Percentiles rank a stretch among this genome's conserved stretches.
phyloP scores from a whole-genome alignment of 768 basidiomycete genomes.

The Agaricus subrufescens region DNA sequence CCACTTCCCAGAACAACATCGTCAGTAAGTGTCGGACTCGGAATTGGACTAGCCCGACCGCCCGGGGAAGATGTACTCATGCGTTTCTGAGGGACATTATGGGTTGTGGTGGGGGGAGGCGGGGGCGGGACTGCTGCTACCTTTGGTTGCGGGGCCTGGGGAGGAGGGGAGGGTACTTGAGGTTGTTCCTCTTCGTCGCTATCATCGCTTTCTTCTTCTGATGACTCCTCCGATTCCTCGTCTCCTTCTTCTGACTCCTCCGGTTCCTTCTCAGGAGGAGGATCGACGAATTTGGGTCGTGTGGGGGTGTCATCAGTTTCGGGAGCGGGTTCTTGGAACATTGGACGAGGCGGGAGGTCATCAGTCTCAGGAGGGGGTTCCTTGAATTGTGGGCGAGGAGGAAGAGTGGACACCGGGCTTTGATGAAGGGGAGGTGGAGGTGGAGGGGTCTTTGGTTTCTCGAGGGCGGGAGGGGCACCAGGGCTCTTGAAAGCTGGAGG shows the following conservation, averaged over 20 bases:
- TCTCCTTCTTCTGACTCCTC: conserved; percentile 12
- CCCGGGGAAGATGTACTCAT: conserved; percentile 30
- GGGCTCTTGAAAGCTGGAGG: conserved; percentile 20
- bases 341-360: conserved; percentile 34
- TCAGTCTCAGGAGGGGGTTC: conserved; percentile 61
- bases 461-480: conserved; percentile 12
- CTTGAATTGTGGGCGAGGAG: conserved; percentile 40
- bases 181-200: neutral
- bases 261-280: conserved; percentile 5
- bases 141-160: neutral
- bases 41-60: conserved; percentile 31
- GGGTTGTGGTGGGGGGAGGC: conserved; percentile 39
- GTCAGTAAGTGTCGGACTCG: conserved; percentile 25
- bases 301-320: conserved; percentile 7
- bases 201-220: conserved; percentile 11
- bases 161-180: conserved; percentile 5
- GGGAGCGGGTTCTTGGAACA: conserved; percentile 26
- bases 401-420: conserved; percentile 7
- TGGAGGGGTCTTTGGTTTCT: conserved; percentile 28
- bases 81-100: conserved; percentile 48
- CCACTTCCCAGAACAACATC: conserved; percentile 31
- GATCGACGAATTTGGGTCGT: conserved; percentile 11
- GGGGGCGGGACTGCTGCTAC: conserved; percentile 16
- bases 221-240: conserved; percentile 6
- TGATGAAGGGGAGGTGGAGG: conserved; percentile 20